Base-by-base conservation (phyloP, 2,329 filamentous ascomycete species). In the Pyrenophora teres region DNA sequence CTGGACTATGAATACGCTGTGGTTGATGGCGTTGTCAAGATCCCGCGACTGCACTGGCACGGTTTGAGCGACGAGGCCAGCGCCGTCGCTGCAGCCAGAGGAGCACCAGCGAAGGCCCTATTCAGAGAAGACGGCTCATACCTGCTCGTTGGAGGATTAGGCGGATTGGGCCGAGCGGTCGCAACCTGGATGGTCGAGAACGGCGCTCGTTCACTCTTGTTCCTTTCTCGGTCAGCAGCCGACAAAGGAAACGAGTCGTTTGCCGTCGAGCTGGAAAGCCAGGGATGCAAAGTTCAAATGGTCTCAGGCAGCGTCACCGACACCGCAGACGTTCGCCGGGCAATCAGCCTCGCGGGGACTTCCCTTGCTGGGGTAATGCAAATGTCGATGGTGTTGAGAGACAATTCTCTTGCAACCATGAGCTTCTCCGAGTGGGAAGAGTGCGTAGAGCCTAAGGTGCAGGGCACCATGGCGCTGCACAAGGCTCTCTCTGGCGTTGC, bases 391-490 rank as follows among this genome's bases (percentile, higher is more conserved):
- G 52, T 52, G 6, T 43, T 61, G 21, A 23, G 7, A 7, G 21
- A 4, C 4, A 23, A 7, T 23, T 23, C 7, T 23, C 21, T 23
- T 23, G 21, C 25, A 38, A 0, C n/a, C n/a, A 64, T 68, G 61
- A 46, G 40, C 0, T 25, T 21, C 1, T 42, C 52, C 0, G 52
- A 60, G 8, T 67, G 59, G 56, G 21, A 50, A 2, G 36, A 40
- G 0, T 54, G 42, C 6, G 31, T 50, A 2, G 2, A 15, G 0
- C 50, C 59, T 6, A 69, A 69, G 42, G 47, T 63, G 0, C 9
- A 57, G 13, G 68, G 68, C 2, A 59, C 64, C 1, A 64, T 59
- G 60, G 67, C 65, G 40, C 47, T 71, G 2, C 65, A 69, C 52
- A 36, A 62, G 2, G 54, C 46, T 1, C n/a, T 38, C 25, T 0